Evolutionary conservation across 2,329 filamentous ascomycete genomes (phyloP).

Genomic region (Colletotrichum chlorophyti): DNA sequence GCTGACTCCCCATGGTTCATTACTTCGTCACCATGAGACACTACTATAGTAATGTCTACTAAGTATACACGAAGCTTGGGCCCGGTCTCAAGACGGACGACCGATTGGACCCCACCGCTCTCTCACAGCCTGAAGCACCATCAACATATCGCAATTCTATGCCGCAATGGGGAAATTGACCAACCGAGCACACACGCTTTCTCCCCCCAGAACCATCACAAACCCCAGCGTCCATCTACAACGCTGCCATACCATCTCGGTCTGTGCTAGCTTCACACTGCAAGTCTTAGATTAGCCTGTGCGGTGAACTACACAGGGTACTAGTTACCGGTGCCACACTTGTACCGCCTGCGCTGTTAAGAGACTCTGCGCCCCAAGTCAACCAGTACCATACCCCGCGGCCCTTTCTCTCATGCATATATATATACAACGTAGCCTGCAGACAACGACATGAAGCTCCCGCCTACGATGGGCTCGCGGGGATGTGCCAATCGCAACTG

Average conservation of each 20-base stretch:
- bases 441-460: conserved; percentile 5
- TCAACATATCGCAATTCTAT: conserved; percentile 25
- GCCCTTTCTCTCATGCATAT: conserved; percentile 15
- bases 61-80: not conserved
- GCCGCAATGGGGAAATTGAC: conserved; percentile 23
- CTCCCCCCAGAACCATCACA: not conserved
- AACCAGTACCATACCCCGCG: conserved; percentile 1
- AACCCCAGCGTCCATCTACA: too few species aligned
- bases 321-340: conserved; percentile 11
- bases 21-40: too few species aligned
- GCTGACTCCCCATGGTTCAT: too few species aligned
- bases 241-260: not conserved
- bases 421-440: conserved; percentile 16
- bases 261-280: conserved; percentile 11
- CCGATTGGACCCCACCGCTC: conserved; percentile 3
- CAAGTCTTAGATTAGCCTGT: conserved; percentile 21
- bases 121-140: not conserved
- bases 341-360: conserved; percentile 1
- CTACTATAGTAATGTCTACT: not conserved
- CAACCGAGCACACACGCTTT: not conserved
- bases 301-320: not conserved
- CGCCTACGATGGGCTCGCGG: not conserved
- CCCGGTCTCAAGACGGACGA: not conserved
- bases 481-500: not conserved
- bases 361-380: conserved; percentile 2